Base-by-base conservation (phyloP, 2,329 filamentous ascomycete species). In the Sporothrix luriei region DNA sequence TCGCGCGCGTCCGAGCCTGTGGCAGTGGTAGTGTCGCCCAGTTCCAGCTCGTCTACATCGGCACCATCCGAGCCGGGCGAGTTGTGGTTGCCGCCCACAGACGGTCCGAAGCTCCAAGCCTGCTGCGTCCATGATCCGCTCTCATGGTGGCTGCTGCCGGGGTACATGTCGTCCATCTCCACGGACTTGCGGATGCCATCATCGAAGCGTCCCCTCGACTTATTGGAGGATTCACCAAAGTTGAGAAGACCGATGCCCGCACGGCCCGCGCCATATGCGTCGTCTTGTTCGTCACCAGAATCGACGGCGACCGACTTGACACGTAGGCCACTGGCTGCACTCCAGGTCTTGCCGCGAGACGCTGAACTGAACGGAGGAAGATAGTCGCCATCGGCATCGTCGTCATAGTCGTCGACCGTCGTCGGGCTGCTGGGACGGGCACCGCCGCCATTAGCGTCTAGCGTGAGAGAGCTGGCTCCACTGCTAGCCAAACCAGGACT, bases 401-500 rank as follows among this genome's bases (percentile, higher is more conserved):
- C 64, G 19, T 62, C 54, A 29, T 67, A 57, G n/a, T 54, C 62
- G 48, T 61, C 26, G 11, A 4, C 67, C 4, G 49, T 52, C 7
- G 48, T 19, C 24, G 68, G 54, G 21, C 55, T 68, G 55, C 43
- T 68, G 43, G 51, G 40, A 49, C 52, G 52, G 14, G n/a, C 55
- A 46, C 21, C 21, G 13, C 57, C 57, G 33, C 57, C 40, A 46
- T 46, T 62, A 16, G 68, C 68, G n/a, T 62, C 46, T 2, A 62
- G 55, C 16, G 67, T 68, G 33, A 65, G 55, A 29, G 64, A 46
- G 49, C 69, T 68, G 38, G 62, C 57, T n/a, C 51, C 76, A 73
- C 76, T 77, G 74, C 76, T 82, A 79, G 77, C 82, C 80, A 81
- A 85, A 85, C 86, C 86, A 88, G 78, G 85, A 84, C 80, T 85